Percentiles rank a stretch among this genome's conserved stretches.
These are phyloP conservation scores for Mycosphaerella sp. DNA, from an alignment of 2,329 filamentous ascomycete genomes.

Conservation along the genomic window DNA sequence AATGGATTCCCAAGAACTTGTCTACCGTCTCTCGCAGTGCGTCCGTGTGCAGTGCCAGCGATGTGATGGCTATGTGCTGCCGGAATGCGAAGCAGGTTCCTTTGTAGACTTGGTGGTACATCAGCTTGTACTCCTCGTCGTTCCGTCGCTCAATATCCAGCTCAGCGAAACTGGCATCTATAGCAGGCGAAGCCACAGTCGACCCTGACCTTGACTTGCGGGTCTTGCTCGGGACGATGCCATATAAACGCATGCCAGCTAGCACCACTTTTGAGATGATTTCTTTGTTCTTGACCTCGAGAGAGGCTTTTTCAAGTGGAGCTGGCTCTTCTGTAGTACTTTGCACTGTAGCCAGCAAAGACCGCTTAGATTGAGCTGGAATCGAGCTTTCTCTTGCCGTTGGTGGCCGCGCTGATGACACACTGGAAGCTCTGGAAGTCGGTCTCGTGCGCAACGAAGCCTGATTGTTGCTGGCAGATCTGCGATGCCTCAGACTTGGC, in stretches of 20 bases:
- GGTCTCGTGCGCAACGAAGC: slow-evolving; percentile 23
- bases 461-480: slow-evolving; percentile 25
- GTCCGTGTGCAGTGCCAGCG: slow-evolving; percentile 38
- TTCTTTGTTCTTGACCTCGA: slow-evolving; percentile 42
- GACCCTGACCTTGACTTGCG: slow-evolving; percentile 27
- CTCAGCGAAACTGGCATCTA: slow-evolving; percentile 18
- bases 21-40: slow-evolving; percentile 45
- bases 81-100: slow-evolving; percentile 45
- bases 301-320: slow-evolving; percentile 7
- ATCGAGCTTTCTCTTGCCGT: slow-evolving; percentile 19
- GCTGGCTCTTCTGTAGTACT: slow-evolving; percentile 15
- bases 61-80: slow-evolving; percentile 34
- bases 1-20: slow-evolving; percentile 42
- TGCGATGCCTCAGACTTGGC: slow-evolving; percentile 29
- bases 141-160: slow-evolving; percentile 26
- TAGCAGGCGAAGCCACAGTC: slow-evolving; percentile 13
- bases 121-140: slow-evolving; percentile 48
- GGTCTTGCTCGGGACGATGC: slow-evolving; percentile 40
- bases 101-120: slow-evolving; percentile 49
- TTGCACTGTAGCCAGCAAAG: slow-evolving; percentile 25
- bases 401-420: slow-evolving; percentile 22
- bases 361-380: slow-evolving; percentile 22
- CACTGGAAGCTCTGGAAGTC: slow-evolving; percentile 29
- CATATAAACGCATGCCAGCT: slow-evolving; percentile 49
- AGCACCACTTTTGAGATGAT: slow-evolving; percentile 45